Evolutionary conservation across 2,329 filamentous ascomycete genomes (phyloP).

Genomic region (Phaeomoniella chlamydospora): DNA sequence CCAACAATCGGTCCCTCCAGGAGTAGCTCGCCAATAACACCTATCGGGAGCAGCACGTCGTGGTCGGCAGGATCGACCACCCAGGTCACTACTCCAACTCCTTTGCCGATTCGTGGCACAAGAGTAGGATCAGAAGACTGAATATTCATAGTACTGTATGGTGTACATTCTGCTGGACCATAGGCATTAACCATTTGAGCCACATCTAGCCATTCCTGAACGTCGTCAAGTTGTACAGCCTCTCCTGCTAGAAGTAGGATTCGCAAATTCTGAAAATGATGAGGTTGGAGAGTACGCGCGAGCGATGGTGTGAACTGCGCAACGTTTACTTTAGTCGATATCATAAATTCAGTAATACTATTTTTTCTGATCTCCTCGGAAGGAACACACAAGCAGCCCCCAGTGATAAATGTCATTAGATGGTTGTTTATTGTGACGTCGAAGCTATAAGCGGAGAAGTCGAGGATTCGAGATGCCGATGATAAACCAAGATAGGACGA

Average conservation of each 20-base stretch:
- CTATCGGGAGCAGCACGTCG: slow-evolving; percentile 24
- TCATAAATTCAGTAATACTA: slow-evolving; percentile 33
- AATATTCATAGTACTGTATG: slow-evolving; percentile 17
- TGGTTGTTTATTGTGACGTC: slow-evolving; percentile 27
- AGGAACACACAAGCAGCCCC: slow-evolving; percentile 33
- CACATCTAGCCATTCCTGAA: slow-evolving; percentile 27
- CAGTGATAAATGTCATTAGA: slow-evolving; percentile 21
- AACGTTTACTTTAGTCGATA: slow-evolving; percentile 35
- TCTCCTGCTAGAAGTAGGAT: slow-evolving; percentile 28
- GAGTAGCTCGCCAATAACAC: slow-evolving; percentile 31
- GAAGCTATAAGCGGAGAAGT: slow-evolving; percentile 30
- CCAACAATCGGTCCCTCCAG: slow-evolving; percentile 31
- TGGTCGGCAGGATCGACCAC: slow-evolving; percentile 22
- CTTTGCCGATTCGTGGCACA: slow-evolving; percentile 21
- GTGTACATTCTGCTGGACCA: slow-evolving; percentile 24
- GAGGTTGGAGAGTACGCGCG: slow-evolving; percentile 31
- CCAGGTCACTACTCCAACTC: slow-evolving; percentile 20
- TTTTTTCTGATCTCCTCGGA: slow-evolving; percentile 27
- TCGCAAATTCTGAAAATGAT: slow-evolving; percentile 27
- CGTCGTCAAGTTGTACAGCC: slow-evolving; percentile 23
- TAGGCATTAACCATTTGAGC: slow-evolving; percentile 31
- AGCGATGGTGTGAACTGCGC: slow-evolving; percentile 45
- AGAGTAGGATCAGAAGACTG: slow-evolving; percentile 15
- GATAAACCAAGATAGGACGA: slow-evolving; percentile 28
- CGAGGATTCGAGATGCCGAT: slow-evolving; percentile 16